Base-by-base conservation (phyloP, 1,284 basidiomycete genomes). In the Apiotrichum laibachii region DNA sequence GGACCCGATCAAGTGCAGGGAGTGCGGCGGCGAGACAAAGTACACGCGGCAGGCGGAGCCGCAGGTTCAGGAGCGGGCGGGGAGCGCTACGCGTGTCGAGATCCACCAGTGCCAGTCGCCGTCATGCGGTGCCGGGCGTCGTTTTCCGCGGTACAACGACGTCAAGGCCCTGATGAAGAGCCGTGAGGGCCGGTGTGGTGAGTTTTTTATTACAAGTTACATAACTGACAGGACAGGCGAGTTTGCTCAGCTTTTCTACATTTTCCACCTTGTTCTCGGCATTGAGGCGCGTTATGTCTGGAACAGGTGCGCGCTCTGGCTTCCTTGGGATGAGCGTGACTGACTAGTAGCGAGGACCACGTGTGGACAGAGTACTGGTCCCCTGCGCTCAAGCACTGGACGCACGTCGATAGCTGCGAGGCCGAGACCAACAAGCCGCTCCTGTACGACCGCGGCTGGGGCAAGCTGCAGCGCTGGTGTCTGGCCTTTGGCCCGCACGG, bases 301-400 rank as follows among this genome's bases (percentile, higher is more conserved):
- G 75, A 75, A 72, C 63, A 63, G 63, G 70, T 70, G 65, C 60
- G 7, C n/a, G 15, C 21, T 8, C 22, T 15, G 22, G 35, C 18
- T 21, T 19, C 18, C n/a, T n/a, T n/a, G n/a, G n/a, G n/a, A n/a
- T n/a, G n/a, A 21, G 39, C 13, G 35, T 26, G 19, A 46, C 59
- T 55, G 47, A 47, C 26, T 40, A 5, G 69, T 53, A 76, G 73
- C 26, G 80, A 81, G 67, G 81, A 82, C 66, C 81, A 82, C 58
- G 80, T 82, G n/a, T 82, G 80, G 80, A 77, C 77, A 50, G 80
- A 80, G 65, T 80, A 75, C 60, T 79, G 70, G 65, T 71, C 70
- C 8, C 59, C 65, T 2, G 42, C 60, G 2, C 50, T 70, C 9
- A 53, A 70, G 22, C 75, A 80, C 43, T 82, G 80, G 80, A 72